Evolutionary conservation across 306 rosid species (phyloP).

Genomic region (Vigna mungo): DNA sequence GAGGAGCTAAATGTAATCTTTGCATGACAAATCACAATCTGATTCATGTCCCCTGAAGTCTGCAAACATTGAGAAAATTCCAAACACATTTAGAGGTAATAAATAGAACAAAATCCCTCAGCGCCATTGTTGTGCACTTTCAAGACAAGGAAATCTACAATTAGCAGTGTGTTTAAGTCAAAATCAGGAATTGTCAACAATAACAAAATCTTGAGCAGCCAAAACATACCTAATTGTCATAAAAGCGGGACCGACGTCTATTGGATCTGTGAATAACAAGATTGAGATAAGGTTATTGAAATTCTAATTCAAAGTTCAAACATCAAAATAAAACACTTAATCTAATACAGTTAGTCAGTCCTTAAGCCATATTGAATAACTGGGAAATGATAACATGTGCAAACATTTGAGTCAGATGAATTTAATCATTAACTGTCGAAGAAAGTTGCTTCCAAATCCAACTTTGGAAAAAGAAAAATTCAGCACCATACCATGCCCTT

Average conservation of each 20-base stretch:
- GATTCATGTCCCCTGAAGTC: conserved; percentile 42
- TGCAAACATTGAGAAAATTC: conserved; percentile 30
- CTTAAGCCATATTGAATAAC: conserved; percentile 5
- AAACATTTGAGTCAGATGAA: background rate
- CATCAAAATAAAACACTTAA: conserved; percentile 2
- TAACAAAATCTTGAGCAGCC: conserved; percentile 1
- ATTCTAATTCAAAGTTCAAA: background rate
- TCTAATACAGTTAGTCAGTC: background rate
- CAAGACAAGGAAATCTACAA: background rate
- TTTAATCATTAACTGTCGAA: background rate
- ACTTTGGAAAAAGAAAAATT: background rate
- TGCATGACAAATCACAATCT: conserved; percentile 40
- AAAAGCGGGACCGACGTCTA: conserved; percentile 82
- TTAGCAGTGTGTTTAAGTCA: conserved; percentile 2
- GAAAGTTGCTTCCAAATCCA: background rate
- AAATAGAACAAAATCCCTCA: background rate
- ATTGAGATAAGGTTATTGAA: conserved; percentile 27
- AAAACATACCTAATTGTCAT: conserved; percentile 81
- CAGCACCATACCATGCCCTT: background rate
- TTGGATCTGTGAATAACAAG: conserved; percentile 62
- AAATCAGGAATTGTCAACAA: background rate
- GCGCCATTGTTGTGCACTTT: background rate
- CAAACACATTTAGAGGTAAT: conserved; percentile 8
- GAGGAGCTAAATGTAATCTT: conserved; percentile 49
- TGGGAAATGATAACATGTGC: conserved; percentile 7